Conservation (phyloP, 306 rosid genomes). For the Ormosia emarginata region DNA sequence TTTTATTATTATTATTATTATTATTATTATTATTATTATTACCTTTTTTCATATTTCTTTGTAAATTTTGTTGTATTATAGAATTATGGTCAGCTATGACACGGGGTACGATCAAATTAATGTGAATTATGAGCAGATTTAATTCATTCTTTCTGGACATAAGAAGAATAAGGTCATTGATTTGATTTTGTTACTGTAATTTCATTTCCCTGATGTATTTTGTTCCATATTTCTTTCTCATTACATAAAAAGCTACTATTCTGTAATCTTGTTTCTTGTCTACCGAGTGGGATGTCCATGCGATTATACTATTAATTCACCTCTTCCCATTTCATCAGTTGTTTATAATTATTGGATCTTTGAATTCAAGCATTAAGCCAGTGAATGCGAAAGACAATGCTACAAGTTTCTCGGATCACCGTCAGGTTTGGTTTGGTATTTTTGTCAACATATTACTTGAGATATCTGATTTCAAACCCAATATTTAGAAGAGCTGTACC, state of each 20-base stretch:
- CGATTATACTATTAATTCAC: neutral
- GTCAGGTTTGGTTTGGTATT: neutral
- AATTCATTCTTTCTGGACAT: slow-evolving; percentile 36
- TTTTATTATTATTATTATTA: neutral
- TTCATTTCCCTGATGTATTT: slow-evolving; percentile 4
- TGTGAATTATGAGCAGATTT: slow-evolving; percentile 24
- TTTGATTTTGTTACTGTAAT: slow-evolving; percentile 2
- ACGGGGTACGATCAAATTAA: neutral
- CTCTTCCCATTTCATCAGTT: neutral
- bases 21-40: neutral
- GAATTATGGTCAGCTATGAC: neutral
- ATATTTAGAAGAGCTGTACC: neutral
- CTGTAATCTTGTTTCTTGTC: neutral
- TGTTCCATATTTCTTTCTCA: neutral
- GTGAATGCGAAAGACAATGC: slow-evolving; percentile 11
- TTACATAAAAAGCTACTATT: neutral
- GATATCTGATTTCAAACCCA: neutral
- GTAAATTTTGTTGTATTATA: slow-evolving; percentile 11
- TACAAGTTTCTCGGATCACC: slow-evolving; percentile 2
- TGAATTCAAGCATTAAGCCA: neutral
- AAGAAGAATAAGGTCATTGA: neutral
- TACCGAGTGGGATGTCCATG: neutral
- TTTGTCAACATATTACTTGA: slow-evolving; percentile 21
- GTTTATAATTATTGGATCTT: neutral
- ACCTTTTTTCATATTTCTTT: neutral